Base-by-base conservation (phyloP, 768 basidiomycete species). In the Boletus fagicola region DNA sequence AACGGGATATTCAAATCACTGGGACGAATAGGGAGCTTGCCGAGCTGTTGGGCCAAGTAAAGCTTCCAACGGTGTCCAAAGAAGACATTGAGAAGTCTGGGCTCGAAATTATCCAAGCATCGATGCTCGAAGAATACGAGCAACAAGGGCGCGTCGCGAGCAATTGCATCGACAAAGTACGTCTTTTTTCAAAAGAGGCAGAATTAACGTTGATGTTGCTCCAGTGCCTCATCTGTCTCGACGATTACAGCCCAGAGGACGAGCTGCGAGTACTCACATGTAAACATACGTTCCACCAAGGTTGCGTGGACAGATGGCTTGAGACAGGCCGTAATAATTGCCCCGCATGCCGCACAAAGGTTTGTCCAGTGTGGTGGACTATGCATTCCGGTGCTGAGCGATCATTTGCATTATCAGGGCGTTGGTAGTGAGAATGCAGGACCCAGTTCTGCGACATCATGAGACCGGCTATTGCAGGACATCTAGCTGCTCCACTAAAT, bases 271-370 rank as follows among this genome's bases (percentile, higher is more conserved):
- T 97, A 35, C 80, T 98, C 76, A 74, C 75, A 6, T 97, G 95
- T 72, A 81, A 83, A 61, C 94, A 98, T 74, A 86, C 83, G n/a
- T 98, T 94, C 80, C 94, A 98, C 68, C 85, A 85, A 65, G 75
- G 70, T 22, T 97, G 94, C 63, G 92, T 97, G 7, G 94, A 97
- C 67, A 85, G 80, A 58, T 96, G 94, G 92, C 76, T 96, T 35
- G 81, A 86, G 69, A 84, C 81, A 6, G 93, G 94, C 4, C 80
- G 86, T 55, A 97, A 97, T 65, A 92, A 92, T 57, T 97, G 94
- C 70, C 94, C 94, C 35, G 92, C 92, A 8, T 97, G 94, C 75
- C 86, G 94, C 49, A 80, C 85, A 35, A 87, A 81, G 78, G 88
- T 88, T 51, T 38, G 81, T 67, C 16, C 7, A 26, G 13, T 9